Percentiles rank a stretch among this genome's conserved stretches.
Conservation (phyloP, 2,329 filamentous ascomycete genomes). For the Capronia americana region DNA sequence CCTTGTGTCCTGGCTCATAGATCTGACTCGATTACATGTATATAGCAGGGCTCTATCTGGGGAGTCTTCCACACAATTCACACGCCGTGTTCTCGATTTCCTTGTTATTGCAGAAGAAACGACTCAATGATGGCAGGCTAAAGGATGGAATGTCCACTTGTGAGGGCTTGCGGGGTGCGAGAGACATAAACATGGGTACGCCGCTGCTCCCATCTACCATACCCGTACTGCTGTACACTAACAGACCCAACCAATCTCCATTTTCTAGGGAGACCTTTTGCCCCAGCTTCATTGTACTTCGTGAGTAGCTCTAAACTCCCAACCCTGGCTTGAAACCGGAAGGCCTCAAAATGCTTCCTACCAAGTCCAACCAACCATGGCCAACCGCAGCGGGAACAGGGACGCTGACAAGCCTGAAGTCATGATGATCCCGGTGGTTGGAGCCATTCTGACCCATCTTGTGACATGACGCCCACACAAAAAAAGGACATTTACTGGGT, state of each 20-base stretch:
- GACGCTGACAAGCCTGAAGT: neutral
- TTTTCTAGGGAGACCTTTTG: conserved; percentile 11
- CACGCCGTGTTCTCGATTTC: neutral
- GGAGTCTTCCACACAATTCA: neutral
- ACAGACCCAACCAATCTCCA: conserved; percentile 4
- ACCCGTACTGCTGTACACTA: conserved; percentile 19
- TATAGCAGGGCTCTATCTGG: neutral
- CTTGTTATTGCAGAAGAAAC: neutral
- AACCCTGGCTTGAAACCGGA: conserved; percentile 13
- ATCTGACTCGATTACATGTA: too few relatives aligned
- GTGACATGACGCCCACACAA: neutral
- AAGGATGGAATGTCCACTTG: neutral
- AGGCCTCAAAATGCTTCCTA: conserved; percentile 7
- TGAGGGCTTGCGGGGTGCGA: neutral
- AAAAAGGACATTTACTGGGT: conserved; percentile 1
- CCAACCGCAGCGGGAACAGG: neutral
- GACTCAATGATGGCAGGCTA: neutral
- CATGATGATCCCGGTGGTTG: neutral
- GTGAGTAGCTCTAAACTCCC: conserved; percentile 20
- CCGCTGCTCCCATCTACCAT: conserved; percentile 13
- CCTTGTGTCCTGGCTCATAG: too few relatives aligned
- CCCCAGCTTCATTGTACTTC: conserved; percentile 19
- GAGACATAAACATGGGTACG: conserved; percentile 16
- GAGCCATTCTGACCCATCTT: conserved; percentile 9
- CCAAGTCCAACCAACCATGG: conserved; percentile 9